Base-by-base conservation (phyloP, 2,329 filamentous ascomycete species). In the Fusarium robinianum region DNA sequence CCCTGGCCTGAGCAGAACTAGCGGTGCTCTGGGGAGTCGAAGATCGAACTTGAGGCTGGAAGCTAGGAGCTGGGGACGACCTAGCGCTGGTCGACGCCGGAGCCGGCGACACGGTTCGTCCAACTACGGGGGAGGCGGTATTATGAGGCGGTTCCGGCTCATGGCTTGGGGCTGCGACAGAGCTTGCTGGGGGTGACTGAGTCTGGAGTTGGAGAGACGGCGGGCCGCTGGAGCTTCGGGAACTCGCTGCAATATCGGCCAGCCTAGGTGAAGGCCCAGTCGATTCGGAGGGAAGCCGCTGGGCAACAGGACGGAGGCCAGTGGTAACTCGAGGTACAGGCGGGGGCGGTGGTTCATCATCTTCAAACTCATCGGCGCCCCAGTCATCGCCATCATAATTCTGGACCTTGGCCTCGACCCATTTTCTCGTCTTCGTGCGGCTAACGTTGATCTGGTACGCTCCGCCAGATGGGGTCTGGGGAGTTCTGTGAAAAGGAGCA, bases 301-400 rank as follows among this genome's bases (percentile, higher is more conserved):
- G 58, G 16, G 51, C 53, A 34, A 61, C 55, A 17, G 67, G 68
- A 36, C 63, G 55, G 39, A 58, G 57, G 43, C 44, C 51, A 38
- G 57, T 55, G 18, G 60, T 58, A 44, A 60, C 46, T 55, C 60
- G 46, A 53, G 58, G 49, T 23, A 62, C 58, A 18, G 64, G 55
- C 22, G 57, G 59, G 21, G 73, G 70, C 35, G 72, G 68, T 17
- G 69, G 67, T 23, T 78, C 76, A 26, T 80, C 78, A 40, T 77
- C 74, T n/a, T 82, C 79, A 45, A 81, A 79, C 7, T 84, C 80
- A 23, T 85, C 83, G 42, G 77, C 86, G 23, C 90, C 92, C 91
- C 92, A 96, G 63, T 96, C 92, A 61, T 95, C 90, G 52, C 91
- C 92, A 61, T 92, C 91, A 63, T 97, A 97, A 63, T 83, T 88